Percentiles rank a stretch among this genome's conserved stretches.
phyloP scores from a whole-genome alignment of 2,329 filamentous ascomycete genomes.

The Alternaria burnsii region DNA sequence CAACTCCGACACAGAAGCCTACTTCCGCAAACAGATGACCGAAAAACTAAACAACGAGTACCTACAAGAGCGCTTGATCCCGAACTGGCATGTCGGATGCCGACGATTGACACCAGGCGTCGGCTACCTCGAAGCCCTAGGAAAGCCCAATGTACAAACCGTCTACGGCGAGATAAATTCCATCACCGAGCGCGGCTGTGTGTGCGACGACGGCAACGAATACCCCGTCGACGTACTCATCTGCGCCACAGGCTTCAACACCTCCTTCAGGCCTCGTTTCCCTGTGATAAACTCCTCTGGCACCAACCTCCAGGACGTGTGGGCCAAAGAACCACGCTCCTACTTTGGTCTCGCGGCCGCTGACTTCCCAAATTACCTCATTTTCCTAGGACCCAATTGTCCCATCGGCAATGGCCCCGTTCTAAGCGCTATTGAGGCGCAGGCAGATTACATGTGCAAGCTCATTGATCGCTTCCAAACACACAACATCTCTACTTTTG shows the following conservation, averaged over 20 bases:
- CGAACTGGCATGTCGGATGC: conserved; percentile 51
- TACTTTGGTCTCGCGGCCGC: conserved; percentile 59
- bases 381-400: conserved; percentile 54
- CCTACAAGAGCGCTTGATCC: conserved; percentile 45
- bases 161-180: conserved; percentile 51
- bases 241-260: conserved; percentile 51
- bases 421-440: conserved; percentile 55
- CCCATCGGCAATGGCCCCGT: conserved; percentile 55
- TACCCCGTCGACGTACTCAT: conserved; percentile 49
- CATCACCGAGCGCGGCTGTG: conserved; percentile 51
- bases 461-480: conserved; percentile 61
- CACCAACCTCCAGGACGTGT: conserved; percentile 56
- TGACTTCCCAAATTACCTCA: conserved; percentile 58
- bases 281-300: conserved; percentile 53
- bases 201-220: conserved; percentile 45
- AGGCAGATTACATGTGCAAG: conserved; percentile 61
- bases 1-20: conserved; percentile 53
- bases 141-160: conserved; percentile 53
- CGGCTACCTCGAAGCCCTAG: conserved; percentile 54
- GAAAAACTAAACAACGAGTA: conserved; percentile 50
- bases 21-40: conserved; percentile 57
- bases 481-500: conserved; percentile 55
- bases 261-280: conserved; percentile 56
- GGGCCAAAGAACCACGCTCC: conserved; percentile 51
- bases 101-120: conserved; percentile 57